Conservation (phyloP, 768 basidiomycete species). For the Inosperma sp. region DNA sequence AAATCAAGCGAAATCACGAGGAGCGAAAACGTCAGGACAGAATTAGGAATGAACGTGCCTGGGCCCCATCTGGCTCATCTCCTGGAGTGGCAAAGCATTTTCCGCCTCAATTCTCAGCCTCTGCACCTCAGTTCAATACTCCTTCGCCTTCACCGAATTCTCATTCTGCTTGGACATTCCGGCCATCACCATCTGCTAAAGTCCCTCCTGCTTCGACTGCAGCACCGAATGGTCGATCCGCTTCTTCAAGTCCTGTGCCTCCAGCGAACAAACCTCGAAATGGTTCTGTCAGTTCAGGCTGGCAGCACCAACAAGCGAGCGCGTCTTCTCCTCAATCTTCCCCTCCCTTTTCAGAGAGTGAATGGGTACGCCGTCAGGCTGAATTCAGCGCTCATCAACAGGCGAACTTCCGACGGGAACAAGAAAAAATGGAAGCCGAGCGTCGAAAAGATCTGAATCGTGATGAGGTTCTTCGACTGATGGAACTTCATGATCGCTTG, state of each 20-base stretch:
- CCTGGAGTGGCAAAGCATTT: constrained; percentile 13
- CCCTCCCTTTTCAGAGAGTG: constrained; percentile 37
- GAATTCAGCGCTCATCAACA: constrained; percentile 62
- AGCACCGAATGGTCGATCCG: constrained; percentile 24
- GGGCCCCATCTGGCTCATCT: constrained; percentile 29
- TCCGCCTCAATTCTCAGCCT: constrained; percentile 22
- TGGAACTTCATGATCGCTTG: constrained; percentile 57
- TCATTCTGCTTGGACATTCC: constrained; percentile 30
- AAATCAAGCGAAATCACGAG: constrained; percentile 36
- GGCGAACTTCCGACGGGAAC: constrained; percentile 64
- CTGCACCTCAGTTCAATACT: constrained; percentile 20
- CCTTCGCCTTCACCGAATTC: constrained; percentile 22
- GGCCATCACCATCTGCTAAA: constrained; percentile 28
- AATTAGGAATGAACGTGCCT: constrained; percentile 31
- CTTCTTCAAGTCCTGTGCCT: constrained; percentile 21
- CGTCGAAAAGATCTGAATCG: constrained; percentile 48
- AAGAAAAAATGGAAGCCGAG: constrained; percentile 58
- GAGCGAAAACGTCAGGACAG: constrained; percentile 46
- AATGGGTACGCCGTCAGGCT: constrained; percentile 60
- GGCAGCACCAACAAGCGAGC: constrained; percentile 23
- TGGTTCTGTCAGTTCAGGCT: constrained; percentile 33
- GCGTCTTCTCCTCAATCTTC: constrained; percentile 21
- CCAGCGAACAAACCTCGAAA: constrained; percentile 25
- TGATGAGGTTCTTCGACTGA: constrained; percentile 52
- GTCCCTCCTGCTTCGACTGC: constrained; percentile 25